Evolutionary conservation across 164 flowering plant genomes (phyloP), one percentile per base, ranked within the genome.

Genomic region (Platanus orientalis): DNA sequence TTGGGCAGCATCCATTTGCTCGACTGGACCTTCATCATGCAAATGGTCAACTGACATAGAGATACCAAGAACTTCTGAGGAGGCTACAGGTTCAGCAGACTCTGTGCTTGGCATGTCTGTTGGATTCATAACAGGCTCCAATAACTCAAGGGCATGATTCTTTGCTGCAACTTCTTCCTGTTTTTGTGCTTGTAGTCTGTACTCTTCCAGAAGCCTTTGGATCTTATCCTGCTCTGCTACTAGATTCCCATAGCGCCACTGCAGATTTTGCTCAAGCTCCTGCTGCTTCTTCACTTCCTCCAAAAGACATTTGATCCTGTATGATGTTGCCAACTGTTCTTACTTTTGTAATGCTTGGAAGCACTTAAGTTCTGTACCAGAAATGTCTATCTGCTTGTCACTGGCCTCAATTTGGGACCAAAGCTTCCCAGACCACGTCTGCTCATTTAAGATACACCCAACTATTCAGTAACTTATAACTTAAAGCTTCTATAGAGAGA

Each of bases 301-400:
- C 84, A 81, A 69, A 48, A 95, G 70, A 69, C 73, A 74, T 50
- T 75, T 82, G 59, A 85, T 78, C 76, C 99, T 80, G 73, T 78
- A 66, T 2, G 88, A 61, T 54, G 96, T 94, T 57, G 99, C 92
- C 39, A 80, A 34, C 50, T 83, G 79, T 73, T 95, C 99, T 73
- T 95, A 97, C 74, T 76, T 89, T 58, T 85, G 86, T 29, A 95
- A 76, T 63, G 87, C 87, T 80, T 73, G 84, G 73, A 95, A 95
- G 80, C 97, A 92, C 70, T 89, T 94, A 3, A 91, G 80, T 70
- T 95, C 99, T 25, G 96, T 95, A 32, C 84, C 83, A 60, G 97
- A 93, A 62, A 89, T 84, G 67, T 89, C 92, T 81, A 88, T 81
- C 80, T 84, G 90, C 81, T 95, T 95, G 70, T 81, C 80, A 11